Evolutionary conservation across 2,329 filamentous ascomycete species (phyloP), one percentile per base, ranked within the genome.

Genomic region (Pseudocercospora crystallina): DNA sequence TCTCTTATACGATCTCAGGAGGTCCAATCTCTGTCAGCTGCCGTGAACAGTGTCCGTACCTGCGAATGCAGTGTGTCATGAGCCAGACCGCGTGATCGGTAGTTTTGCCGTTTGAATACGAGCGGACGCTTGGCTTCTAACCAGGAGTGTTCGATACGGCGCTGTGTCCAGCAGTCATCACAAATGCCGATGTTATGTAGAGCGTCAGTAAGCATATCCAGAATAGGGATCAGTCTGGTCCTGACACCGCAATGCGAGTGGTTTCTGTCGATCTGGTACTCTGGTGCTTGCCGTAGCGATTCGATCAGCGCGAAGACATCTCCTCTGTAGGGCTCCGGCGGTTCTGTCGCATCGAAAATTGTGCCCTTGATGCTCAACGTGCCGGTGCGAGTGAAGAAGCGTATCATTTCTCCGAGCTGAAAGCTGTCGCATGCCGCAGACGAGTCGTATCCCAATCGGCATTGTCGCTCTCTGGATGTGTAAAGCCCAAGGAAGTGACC

Each of bases 371-470:
- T 69, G 33, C 77, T 80, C 3, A 89, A 63, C 0, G 88, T 79
- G 26, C 79, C 76, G 57, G 82, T 82, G 57, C 78, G 77, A 11
- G 76, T 71, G 32, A 90, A 79, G 68, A 90, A 90, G 58, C 83
- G 83, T 56, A 89, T 71, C 77, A 88, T 88, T 69, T 90, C 86
- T 15, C 87, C 87, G 1, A 91, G 79, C 69, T 91, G 87, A 63
- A 86, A 91, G 2, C 83, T 84, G 70, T 91, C 87, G 67, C 87
- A 90, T 36, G 86, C 82, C 2, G 79, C 70, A 54, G 83, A 87
- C 2, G 82, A 84, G 62, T 89, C 86, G 68, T 90, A 90, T 45
- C 87, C 86, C 0, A 89, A 77, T 61, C 82, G 83, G 68, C 87
- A 90, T 65, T 90, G 87, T 20, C 75, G 69, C 26, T 76, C 77